Conservation (phyloP, 2,329 filamentous ascomycete genomes). For the Gyromitra esculenta region DNA sequence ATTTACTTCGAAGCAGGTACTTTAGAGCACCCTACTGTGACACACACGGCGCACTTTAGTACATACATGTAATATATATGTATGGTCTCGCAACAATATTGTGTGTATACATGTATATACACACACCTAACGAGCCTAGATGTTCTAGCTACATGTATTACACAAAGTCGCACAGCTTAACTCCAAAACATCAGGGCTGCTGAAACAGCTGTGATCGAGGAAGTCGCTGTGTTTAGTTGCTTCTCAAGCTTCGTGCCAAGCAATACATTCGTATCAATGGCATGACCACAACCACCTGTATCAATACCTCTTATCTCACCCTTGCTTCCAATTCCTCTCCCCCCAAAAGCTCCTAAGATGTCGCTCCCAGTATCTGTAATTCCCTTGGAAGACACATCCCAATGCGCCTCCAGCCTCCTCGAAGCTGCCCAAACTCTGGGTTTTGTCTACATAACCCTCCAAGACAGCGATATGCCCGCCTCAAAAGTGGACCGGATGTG, state of each 20-base stretch:
- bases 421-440: conserved; percentile 83
- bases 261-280: background rate
- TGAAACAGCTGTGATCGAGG: background rate
- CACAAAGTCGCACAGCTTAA: background rate
- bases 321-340: background rate
- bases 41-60: background rate
- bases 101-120: background rate
- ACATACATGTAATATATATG: no score
- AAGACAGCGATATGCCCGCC: conserved; percentile 73
- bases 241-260: conserved; percentile 23
- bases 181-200: background rate
- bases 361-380: conserved; percentile 75
- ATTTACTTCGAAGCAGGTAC: background rate
- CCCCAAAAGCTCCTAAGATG: conserved; percentile 22
- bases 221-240: background rate
- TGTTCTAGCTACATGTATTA: background rate
- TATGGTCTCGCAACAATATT: background rate
- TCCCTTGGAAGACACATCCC: conserved; percentile 70
- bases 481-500: conserved; percentile 77
- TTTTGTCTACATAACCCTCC: conserved; percentile 87
- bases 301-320: background rate
- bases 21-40: background rate
- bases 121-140: background rate
- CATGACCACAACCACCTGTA: conserved; percentile 7
- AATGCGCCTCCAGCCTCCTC: conserved; percentile 75